Evolutionary conservation across 2,329 filamentous ascomycete genomes (phyloP), one percentile per base, ranked within the genome.

Genomic region (Stagonosporopsis rhizophila): DNA sequence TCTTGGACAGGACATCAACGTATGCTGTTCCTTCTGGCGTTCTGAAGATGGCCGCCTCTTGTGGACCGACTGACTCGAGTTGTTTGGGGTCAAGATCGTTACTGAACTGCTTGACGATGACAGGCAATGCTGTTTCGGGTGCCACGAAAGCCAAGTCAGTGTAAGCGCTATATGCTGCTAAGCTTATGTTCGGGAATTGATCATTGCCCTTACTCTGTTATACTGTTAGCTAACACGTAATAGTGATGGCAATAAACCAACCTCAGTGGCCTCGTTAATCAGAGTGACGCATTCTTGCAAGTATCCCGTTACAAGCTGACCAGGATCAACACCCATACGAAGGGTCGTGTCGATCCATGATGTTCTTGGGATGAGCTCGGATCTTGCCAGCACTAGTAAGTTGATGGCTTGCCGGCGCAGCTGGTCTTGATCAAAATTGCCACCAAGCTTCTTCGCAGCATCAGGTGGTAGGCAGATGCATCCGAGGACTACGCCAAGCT

Each of bases 131-230:
- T 15, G 81, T 81, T 39, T 95, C 90, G 0, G 95, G 95, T 4
- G 94, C 90, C 23, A 99, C 92, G 70, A 99, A 99, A 3, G 91
- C 93, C 56, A 99, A 82, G 69, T 98, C 95, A 34, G 93, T 92
- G 11, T 91, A 91, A 7, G 94, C 92, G 65, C 87, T 88, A 75
- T 88, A 96, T 3, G 94, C 90, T 48, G 94, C 94, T 37, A 80
- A 77, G 67, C 86, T 87, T 39, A 91, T 79, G 3, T 47, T 59
- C 2, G 72, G 68, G 20, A 71, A 71, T 14, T 44, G 52, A 9
- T 63, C 54, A 38, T 71, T 71, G 12, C 65, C 56, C 11, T 58
- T 58, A 35, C 64, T 60, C 69, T 72, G 32, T 22, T 5, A 25
- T 30, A n/a, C 8, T 1, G 22, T 60, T 30, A 64, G 58, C 52